Conservation (phyloP, 352 stramenopile species). For the Phytopythium helicoides region DNA sequence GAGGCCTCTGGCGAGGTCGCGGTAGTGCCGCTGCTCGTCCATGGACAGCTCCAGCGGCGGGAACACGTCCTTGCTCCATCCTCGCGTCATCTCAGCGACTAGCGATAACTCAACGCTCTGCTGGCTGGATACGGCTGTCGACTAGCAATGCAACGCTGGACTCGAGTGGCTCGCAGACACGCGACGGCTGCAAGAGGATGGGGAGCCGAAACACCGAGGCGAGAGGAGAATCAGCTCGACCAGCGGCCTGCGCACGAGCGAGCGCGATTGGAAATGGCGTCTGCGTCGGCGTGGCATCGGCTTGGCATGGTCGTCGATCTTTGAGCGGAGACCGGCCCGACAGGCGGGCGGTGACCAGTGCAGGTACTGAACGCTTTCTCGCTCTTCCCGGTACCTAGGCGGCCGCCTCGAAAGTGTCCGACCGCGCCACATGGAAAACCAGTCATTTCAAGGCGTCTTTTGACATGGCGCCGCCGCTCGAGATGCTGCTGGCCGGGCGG, state of each 20-base stretch:
- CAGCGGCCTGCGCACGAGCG: not conserved
- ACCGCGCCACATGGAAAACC: no score
- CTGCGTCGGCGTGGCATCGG: not conserved
- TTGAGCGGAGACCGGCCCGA: not conserved
- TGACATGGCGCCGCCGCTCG: no score
- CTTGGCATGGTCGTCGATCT: not conserved
- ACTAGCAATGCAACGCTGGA: no score
- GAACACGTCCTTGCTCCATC: slow-evolving; percentile 31
- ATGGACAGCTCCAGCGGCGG: slow-evolving; percentile 20
- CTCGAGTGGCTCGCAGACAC: no score
- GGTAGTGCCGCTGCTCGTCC: slow-evolving; percentile 23
- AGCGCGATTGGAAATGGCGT: slow-evolving; percentile 4
- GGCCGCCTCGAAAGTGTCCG: no score
- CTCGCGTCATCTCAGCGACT: slow-evolving; percentile 10
- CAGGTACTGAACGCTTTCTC: not conserved
- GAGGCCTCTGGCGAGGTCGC: slow-evolving; percentile 21
- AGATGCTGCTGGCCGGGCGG: no score
- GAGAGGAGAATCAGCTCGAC: not conserved
- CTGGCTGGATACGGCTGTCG: not conserved
- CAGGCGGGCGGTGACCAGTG: not conserved
- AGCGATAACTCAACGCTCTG: not conserved
- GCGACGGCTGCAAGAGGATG: no score
- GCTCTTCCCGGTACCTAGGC: no score
- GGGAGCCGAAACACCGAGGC: no score
- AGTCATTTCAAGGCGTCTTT: no score